Evolutionary conservation across 78 protist genomes (phyloP), one percentile per base, ranked within the genome.

Genomic region (Cavenderia fasciculata): DNA sequence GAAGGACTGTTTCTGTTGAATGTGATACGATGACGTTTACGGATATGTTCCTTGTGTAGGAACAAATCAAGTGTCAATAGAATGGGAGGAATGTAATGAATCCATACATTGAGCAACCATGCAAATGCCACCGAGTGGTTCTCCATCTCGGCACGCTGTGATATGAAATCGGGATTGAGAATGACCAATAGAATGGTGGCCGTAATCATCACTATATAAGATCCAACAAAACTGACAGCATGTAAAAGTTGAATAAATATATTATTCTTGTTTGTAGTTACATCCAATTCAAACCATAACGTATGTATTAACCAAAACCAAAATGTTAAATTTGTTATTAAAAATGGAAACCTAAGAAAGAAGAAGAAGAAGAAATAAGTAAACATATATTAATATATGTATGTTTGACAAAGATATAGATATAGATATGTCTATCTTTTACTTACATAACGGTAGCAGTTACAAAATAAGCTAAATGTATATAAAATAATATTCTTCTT

Each of bases 231-330:
- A 65, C 87, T 78, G 18, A 78, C 59, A 19, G 75, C 43, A 51
- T 78, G 87, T 8, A 78, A 18, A 19, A 78, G 25, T 36, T 78
- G 74, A 12, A 78, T 51, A 31, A 43, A 78, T 23, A 78, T 51
- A 51, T 78, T 78, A 21, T 78, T 66, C 59, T 78, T 78, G 14
- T 51, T 65, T 19, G 63, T 33, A 7, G 75, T 68, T 7, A 78
- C 12, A 65, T 78, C 87, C 43, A 68, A 62, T 52, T 78, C 87
- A 27, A 66, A 78, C 52, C 59, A 78, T 29, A 63, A 23, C 65
- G 44, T 40, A 65, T 65, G 68, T 44, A 78, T 68, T 52, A 78
- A 65, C 87, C 87, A 78, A 49, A 68, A 66, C 87, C 87, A 78
- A 65, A 78, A 78, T 62, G 87, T 78, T 46, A 78, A 38, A 40